Evolutionary conservation across 192 early-diverging fungal species (phyloP).

Genomic region (Coemansia sp.): DNA sequence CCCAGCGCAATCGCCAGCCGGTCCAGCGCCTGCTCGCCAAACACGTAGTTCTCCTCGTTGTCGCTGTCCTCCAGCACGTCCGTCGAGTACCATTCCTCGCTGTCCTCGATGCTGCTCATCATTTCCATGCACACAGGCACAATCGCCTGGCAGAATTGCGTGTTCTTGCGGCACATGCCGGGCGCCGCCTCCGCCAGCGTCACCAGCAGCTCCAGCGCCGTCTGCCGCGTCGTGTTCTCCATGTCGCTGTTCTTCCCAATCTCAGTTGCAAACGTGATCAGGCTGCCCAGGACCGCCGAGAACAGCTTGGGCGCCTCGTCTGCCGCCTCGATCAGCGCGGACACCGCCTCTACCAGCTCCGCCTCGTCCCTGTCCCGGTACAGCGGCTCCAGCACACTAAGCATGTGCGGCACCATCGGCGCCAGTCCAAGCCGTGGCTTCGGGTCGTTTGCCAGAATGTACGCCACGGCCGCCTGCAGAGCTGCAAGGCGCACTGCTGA

Average conservation of each 20-base stretch:
- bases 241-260: conserved; percentile 81
- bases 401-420: conserved; percentile 74
- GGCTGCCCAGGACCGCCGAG: conserved; percentile 69
- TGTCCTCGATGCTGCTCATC: conserved; percentile 90
- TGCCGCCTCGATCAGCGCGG: conserved; percentile 84
- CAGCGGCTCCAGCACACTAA: conserved; percentile 75
- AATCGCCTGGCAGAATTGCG: conserved; percentile 72
- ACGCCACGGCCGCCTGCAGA: conserved; percentile 74
- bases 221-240: conserved; percentile 83
- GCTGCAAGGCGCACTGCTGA: conserved; percentile 71
- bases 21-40: conserved; percentile 96
- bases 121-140: conserved; percentile 91
- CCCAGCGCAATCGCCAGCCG: conserved; percentile 81
- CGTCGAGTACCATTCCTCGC: conserved; percentile 86
- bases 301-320: conserved; percentile 81
- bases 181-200: conserved; percentile 88
- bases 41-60: conserved; percentile 82
- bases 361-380: conserved; percentile 70
- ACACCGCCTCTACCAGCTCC: conserved; percentile 68
- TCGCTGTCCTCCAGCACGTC: conserved; percentile 90
- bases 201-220: conserved; percentile 87
- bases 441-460: conserved; percentile 69
- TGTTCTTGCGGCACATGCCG: conserved; percentile 86
- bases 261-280: conserved; percentile 72
- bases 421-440: conserved; percentile 47